Conservation (phyloP, 2,329 filamentous ascomycete species). For the Didymella glomerata region DNA sequence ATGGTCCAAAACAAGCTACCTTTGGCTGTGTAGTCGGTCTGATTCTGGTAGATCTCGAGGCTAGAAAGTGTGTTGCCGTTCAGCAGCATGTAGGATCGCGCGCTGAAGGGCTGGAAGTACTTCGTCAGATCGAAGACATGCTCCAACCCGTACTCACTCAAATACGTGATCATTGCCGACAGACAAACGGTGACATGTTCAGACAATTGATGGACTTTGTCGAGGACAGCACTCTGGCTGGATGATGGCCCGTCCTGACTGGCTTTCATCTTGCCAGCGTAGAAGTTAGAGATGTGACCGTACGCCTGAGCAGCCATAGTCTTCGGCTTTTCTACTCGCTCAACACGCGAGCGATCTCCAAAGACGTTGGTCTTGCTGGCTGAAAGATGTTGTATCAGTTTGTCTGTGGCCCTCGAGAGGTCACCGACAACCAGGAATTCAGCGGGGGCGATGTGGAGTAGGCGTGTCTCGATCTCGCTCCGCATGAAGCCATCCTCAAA, state of each 20-base stretch:
- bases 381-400: constrained; percentile 87
- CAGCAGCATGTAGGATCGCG: constrained; percentile 91
- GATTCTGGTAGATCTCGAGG: constrained; percentile 93
- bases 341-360: constrained; percentile 86
- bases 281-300: constrained; percentile 91
- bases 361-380: constrained; percentile 90
- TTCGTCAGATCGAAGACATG: constrained; percentile 97
- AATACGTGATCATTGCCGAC: constrained; percentile 93
- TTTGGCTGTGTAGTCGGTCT: constrained; percentile 83
- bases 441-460: constrained; percentile 93
- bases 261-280: constrained; percentile 81
- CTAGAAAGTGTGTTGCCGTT: constrained; percentile 95
- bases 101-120: constrained; percentile 96
- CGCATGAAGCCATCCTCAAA: constrained; percentile 99
- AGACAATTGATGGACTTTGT: constrained; percentile 85
- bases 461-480: constrained; percentile 91
- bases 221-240: constrained; percentile 69
- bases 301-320: constrained; percentile 85
- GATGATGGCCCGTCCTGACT: constrained; percentile 40
- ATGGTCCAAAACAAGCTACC: constrained; percentile 96
- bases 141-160: constrained; percentile 90
- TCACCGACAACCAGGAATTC: constrained; percentile 94
- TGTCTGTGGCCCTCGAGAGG: constrained; percentile 88
- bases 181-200: constrained; percentile 90
- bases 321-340: constrained; percentile 77